Evolutionary conservation across 257 asterid genomes (phyloP).

Genomic region (Nicotiana tomentosiformis): DNA sequence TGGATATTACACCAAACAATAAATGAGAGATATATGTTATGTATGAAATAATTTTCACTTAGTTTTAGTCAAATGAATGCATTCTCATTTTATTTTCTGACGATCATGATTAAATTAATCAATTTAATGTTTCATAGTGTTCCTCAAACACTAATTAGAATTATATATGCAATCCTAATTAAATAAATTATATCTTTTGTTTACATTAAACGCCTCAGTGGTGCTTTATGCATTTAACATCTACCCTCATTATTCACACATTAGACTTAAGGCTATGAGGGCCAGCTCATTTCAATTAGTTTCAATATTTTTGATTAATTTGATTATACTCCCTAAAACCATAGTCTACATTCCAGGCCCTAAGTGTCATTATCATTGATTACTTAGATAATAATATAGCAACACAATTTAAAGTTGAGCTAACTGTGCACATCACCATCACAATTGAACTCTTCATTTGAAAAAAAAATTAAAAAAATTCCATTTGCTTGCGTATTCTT

Average conservation of each 20-base stretch:
- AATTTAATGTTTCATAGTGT: not conserved
- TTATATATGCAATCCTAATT: not conserved
- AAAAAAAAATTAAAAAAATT: too few relatives aligned
- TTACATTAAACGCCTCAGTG: not conserved
- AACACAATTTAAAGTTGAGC: not conserved
- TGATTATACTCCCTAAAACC: not conserved
- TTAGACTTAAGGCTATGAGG: not conserved
- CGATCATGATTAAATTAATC: not conserved
- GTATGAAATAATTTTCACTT: not conserved
- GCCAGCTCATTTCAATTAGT: not conserved
- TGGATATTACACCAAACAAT: too few relatives aligned
- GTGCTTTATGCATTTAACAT: not conserved
- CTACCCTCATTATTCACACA: not conserved
- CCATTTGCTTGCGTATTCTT: not conserved
- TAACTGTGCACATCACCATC: constrained; percentile 2
- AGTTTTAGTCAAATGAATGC: too few relatives aligned
- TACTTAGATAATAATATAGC: not conserved
- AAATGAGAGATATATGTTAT: too few relatives aligned
- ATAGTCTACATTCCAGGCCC: not conserved
- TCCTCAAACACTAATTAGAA: not conserved
- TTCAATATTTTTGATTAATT: not conserved
- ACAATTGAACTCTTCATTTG: not conserved
- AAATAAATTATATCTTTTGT: not conserved
- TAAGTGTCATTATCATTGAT: not conserved
- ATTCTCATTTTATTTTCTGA: not conserved